These are phyloP conservation scores for Camelina neglecta DNA, from an alignment of 345 rosid species.

Conservation along the genomic window DNA sequence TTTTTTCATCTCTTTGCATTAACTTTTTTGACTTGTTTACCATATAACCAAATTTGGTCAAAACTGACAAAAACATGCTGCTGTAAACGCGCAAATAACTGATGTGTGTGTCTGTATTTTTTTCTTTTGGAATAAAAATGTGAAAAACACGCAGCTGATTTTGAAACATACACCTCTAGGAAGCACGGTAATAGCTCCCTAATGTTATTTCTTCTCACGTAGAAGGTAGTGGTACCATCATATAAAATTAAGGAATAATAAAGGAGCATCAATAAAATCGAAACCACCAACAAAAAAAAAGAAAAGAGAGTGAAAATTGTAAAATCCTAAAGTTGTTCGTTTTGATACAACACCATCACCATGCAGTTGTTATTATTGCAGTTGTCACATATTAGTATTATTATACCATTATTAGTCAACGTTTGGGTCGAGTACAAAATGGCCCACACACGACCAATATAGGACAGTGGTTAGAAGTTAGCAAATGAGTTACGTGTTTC, in stretches of 20 bases:
- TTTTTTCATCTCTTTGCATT: not conserved
- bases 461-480: conserved; percentile 34
- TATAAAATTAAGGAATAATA: not conserved
- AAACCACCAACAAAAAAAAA: no score
- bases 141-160: no score
- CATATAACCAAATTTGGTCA: not conserved
- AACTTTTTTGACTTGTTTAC: not conserved
- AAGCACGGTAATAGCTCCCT: not conserved
- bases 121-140: no score
- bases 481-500: not conserved
- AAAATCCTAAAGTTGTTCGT: not conserved
- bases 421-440: conserved; percentile 22
- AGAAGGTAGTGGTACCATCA: not conserved
- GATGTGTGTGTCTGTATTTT: not conserved
- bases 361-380: conserved; percentile 13
- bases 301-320: no score
- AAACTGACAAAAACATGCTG: not conserved
- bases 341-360: conserved; percentile 1
- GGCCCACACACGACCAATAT: conserved; percentile 32
- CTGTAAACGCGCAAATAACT: not conserved
- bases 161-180: no score
- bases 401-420: conserved; percentile 21
- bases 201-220: not conserved
- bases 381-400: no score
- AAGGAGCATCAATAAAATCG: no score